phyloP scores from a whole-genome alignment of 148 eudicot genomes.

The Bassia scoparia region DNA sequence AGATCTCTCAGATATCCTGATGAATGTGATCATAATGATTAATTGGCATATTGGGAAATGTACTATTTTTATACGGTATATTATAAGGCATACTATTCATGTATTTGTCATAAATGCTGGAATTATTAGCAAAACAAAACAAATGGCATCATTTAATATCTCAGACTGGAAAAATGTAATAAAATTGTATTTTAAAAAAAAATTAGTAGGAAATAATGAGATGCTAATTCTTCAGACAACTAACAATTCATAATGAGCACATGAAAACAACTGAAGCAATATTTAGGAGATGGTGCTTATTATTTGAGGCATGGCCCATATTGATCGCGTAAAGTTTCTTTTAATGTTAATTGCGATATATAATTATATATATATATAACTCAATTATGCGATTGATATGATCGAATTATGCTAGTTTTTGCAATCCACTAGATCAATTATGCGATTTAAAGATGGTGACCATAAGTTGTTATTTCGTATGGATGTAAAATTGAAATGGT shows the following conservation, averaged over 20 bases:
- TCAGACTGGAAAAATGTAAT: slow-evolving; percentile 25
- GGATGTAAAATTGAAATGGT: too few species aligned
- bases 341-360: not conserved
- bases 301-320: slow-evolving; percentile 21
- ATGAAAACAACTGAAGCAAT: slow-evolving; percentile 33
- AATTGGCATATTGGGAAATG: too few species aligned
- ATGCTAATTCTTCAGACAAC: slow-evolving; percentile 30
- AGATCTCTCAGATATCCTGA: too few species aligned
- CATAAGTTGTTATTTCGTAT: too few species aligned
- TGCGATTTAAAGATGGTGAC: not conserved
- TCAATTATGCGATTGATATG: too few species aligned
- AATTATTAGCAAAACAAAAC: not conserved
- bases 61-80: too few species aligned
- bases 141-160: slow-evolving; percentile 5
- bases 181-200: not conserved
- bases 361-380: too few species aligned
- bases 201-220: slow-evolving; percentile 7
- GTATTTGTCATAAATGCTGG: slow-evolving; percentile 20
- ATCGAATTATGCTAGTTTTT: not conserved
- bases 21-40: too few species aligned
- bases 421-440: not conserved
- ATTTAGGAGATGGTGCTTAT: slow-evolving; percentile 19
- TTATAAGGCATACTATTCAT: too few species aligned
- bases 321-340: slow-evolving; percentile 2
- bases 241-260: slow-evolving; percentile 33